Evolutionary conservation across 495 filamentous ascomycete genomes (phyloP).

Genomic region (Neurospora sp.): DNA sequence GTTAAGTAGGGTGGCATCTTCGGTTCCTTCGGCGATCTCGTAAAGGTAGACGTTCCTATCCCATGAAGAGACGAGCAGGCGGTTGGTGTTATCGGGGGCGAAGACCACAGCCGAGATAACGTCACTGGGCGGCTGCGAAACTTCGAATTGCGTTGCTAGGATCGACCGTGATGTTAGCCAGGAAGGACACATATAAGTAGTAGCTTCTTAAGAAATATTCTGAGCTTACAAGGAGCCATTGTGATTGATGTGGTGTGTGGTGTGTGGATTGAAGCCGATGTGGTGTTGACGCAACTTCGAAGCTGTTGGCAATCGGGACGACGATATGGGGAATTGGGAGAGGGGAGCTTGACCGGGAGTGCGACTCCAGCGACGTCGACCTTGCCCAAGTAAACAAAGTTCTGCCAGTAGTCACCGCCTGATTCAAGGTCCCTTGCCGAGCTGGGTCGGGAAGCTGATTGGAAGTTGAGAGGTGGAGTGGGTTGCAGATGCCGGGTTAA

Average conservation of each 20-base stretch:
- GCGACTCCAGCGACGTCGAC: background rate
- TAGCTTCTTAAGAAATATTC: background rate
- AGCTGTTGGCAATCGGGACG: background rate
- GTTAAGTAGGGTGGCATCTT: slow-evolving; percentile 50
- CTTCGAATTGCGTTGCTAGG: slow-evolving; percentile 55
- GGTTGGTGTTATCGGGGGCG: slow-evolving; percentile 55
- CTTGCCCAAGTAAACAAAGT: background rate
- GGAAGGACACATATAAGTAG: background rate
- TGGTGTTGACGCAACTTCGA: background rate
- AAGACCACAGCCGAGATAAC: slow-evolving; percentile 80
- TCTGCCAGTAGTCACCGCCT: background rate
- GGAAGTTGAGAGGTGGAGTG: background rate
- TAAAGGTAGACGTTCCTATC: slow-evolving; percentile 89
- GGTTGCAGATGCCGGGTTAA: background rate
- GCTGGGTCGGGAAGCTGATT: background rate
- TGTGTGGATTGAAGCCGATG: background rate
- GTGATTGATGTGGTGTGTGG: background rate
- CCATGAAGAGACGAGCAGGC: slow-evolving; percentile 87
- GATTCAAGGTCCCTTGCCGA: background rate
- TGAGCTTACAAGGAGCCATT: slow-evolving; percentile 29
- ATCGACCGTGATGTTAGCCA: background rate
- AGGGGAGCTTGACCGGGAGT: background rate
- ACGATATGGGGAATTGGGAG: background rate
- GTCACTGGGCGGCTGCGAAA: slow-evolving; percentile 69
- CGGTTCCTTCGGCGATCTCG: slow-evolving; percentile 47